Evolutionary conservation across 2,329 filamentous ascomycete species (phyloP).

Genomic region (Claviceps digitariae): DNA sequence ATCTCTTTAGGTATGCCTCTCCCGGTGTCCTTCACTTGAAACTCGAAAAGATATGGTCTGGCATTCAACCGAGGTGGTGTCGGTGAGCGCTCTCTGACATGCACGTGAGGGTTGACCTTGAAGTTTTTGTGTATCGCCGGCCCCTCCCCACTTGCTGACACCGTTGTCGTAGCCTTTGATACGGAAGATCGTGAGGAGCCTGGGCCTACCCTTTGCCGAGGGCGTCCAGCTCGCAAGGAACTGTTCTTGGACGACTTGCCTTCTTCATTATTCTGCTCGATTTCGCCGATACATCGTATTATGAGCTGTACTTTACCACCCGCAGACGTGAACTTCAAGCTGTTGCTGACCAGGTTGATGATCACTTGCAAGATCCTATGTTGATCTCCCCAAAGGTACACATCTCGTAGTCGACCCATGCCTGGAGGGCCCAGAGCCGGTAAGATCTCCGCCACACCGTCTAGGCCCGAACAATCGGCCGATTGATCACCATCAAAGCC

Average conservation of each 20-base stretch:
- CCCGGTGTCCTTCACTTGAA: slow-evolving; percentile 78
- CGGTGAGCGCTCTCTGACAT: slow-evolving; percentile 40
- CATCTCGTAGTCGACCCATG: slow-evolving; percentile 60
- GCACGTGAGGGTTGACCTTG: slow-evolving; percentile 33
- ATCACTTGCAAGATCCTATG: slow-evolving; percentile 86
- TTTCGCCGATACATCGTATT: slow-evolving; percentile 59
- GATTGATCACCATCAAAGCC: slow-evolving; percentile 14
- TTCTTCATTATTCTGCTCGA: slow-evolving; percentile 27
- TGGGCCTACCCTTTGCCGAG: slow-evolving; percentile 33
- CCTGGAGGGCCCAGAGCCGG: slow-evolving; percentile 52
- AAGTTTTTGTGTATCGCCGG: slow-evolving; percentile 48
- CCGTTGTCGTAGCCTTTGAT: slow-evolving; percentile 24
- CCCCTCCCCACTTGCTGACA: slow-evolving; percentile 4
- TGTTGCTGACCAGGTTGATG: slow-evolving; percentile 86
- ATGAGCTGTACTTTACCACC: slow-evolving; percentile 63
- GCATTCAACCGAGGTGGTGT: slow-evolving; percentile 48
- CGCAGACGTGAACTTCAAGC: slow-evolving; percentile 74
- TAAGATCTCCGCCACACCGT: slow-evolving; percentile 24
- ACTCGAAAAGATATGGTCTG: slow-evolving; percentile 64
- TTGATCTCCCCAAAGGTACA: slow-evolving; percentile 85
- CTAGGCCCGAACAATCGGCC: slow-evolving; percentile 19
- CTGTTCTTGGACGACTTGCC: slow-evolving; percentile 35
- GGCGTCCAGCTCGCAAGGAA: slow-evolving; percentile 22
- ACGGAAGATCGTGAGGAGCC: slow-evolving; percentile 36
- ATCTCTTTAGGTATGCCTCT: slow-evolving; percentile 70